Base-by-base conservation (phyloP, 306 rosid species). In the Rosa multiflora region DNA sequence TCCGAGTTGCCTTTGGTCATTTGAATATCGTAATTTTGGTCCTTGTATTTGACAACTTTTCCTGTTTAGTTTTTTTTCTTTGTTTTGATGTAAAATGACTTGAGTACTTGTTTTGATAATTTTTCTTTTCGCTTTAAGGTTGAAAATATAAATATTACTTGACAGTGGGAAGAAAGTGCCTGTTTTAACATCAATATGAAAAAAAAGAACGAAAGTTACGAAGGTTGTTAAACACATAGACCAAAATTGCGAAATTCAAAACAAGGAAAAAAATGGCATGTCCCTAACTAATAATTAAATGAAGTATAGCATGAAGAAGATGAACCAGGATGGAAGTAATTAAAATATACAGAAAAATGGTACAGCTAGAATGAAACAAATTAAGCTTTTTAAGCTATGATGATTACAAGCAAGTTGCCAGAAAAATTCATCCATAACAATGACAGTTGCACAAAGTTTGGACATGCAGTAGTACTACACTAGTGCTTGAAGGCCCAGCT, bases 301-400 rank as follows among this genome's bases (percentile, higher is more conserved):
- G 7, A 51, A 51, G 29, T 72, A 35, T 52, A n/a, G 43, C 14
- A 39, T 39, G 66, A 21, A 74, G 47, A 56, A 4, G 20, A 11
- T 12, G 77, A 73, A 55, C 69, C 46, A 43, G 46, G 37, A 72
- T 51, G 46, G 63, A 72, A 72, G 61, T 17, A 14, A n/a, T 26
- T 69, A 9, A n/a, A 43, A 69, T 42, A 20, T 42, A 69, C 29
- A 39, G 18, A 37, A 66, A 35, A 63, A 23, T 47, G 10, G 13
- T 66, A 35, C 26, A 39, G 2, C 29, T 67, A 1, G 29, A 39
- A 69, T 44, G 53, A 39, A 69, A 43, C 53, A 43, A 68, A n/a
- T 43, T 43, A 20, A 42, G 42, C 51, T 20, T 43, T 18, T 20
- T 11, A 10, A 20, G 43, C 73, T 42, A 42, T 68, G 73, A 68